Base-by-base conservation (phyloP, 2,329 filamentous ascomycete genomes). In the Clonostachys solani region DNA sequence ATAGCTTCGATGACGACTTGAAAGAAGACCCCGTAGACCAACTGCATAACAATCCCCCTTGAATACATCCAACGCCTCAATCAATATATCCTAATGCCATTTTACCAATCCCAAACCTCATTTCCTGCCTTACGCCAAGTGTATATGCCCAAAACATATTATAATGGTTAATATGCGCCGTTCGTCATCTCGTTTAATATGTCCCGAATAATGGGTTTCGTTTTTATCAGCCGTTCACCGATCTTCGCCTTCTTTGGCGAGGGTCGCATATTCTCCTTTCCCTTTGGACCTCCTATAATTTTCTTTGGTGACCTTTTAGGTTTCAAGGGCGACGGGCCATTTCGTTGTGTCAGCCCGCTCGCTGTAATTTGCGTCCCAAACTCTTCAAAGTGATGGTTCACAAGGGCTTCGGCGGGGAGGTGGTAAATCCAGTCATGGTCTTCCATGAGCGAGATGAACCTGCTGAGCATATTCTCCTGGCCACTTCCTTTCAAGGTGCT, bases 371-470 rank as follows among this genome's bases (percentile, higher is more conserved):
- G 78, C 38, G 77, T 80, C 8, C 61, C 62, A 18, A 69, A 62
- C 17, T 83, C 79, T 42, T 84, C 83, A 53, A 90, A 92, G 38
- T 71, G 62, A 67, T 95, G 90, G 33, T 71, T 77, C 10, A 84
- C 81, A 8, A 87, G 63, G 41, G 86, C 87, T 12, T 80, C 74
- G 2, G 62, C 61, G 0, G 81, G 81, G 44, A 97, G 62, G 54
- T 95, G 80, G 54, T 90, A 84, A 15, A 91, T 74, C 92, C 94
- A 97, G n/a, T 78, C 72, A 45, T 80, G 82, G 47, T 77, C 71
- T 53, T 92, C 86, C 73, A 96, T 92, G 38, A 97, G 68, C 4
- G 71, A 68, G 8, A 97, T 78, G 59, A 97, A 89, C 18, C 78
- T 78, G 34, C 79, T 80, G 13, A 99, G 74, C 68, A 97, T 84